Base-by-base conservation (phyloP, 768 basidiomycete species). In the Ramaria rubella region DNA sequence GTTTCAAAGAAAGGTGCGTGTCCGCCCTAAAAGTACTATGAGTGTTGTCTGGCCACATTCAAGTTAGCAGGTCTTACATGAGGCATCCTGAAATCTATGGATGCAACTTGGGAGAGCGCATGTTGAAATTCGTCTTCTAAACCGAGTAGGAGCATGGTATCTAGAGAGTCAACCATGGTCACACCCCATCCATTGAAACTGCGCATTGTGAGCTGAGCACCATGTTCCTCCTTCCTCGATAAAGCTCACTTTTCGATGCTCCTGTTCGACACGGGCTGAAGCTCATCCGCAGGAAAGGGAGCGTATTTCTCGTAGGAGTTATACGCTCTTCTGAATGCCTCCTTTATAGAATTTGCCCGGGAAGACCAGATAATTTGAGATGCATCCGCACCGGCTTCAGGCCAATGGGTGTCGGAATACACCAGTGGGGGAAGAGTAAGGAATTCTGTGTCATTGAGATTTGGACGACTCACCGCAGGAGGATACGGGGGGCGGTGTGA, bases 81-180 rank as follows among this genome's bases (percentile, higher is more conserved):
- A 17, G 40, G 29, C 50, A 60, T 49, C 19, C 24, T 19, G 34
- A 65, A 53, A 44, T 63, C 49, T 17, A 65, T 11, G 6, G 36
- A 45, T 29, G 34, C 45, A 17, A 65, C 58, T 59, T 63, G 75
- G 31, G 68, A 67, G 3, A 74, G 44, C 1, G 74, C 74, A 12
- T 71, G 59, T 30, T 67, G 51, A 60, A 74, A 77, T 59, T 77
- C 74, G 1, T 72, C 69, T n/a, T 66, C 63, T 17, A 75, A 58
- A 8, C 68, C 76, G 60, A 76, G 65, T 30, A 79, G 61, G 5
- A 73, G 60, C 27, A 79, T 64, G 4, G 72, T 70, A 59, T 77
- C 76, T 17, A 78, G 64, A 6, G 74, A 68, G 58, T 78, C 77
- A 45, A 77, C 68, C 55, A 78, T 74, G 21, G 71, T 72, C 27